phyloP scores from a whole-genome alignment of 1,284 basidiomycete genomes.

The Apiotrichum laibachii region DNA sequence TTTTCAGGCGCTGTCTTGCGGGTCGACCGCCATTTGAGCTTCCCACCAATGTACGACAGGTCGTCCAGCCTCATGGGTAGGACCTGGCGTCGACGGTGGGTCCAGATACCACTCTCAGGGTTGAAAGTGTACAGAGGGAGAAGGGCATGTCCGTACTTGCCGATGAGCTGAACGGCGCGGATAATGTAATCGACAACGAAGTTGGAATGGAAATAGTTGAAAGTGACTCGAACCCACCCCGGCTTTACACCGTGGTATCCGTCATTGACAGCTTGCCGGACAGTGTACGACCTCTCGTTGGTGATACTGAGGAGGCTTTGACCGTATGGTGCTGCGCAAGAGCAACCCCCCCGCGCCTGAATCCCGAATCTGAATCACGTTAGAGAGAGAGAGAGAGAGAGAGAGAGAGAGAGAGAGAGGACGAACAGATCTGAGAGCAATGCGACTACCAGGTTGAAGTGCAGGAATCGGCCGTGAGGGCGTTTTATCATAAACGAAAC shows the following conservation, averaged over 20 bases:
- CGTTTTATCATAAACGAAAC: constrained; percentile 6
- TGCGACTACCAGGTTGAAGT: constrained; percentile 18
- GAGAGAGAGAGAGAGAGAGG: no score
- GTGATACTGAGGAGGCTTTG: constrained; percentile 1
- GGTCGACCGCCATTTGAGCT: neutral
- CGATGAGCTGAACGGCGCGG: constrained; percentile 8
- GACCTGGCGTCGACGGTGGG: neutral
- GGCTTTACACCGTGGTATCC: constrained; percentile 6
- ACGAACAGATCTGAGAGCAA: constrained; percentile 18
- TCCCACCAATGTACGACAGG: neutral
- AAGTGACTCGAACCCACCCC: constrained; percentile 9
- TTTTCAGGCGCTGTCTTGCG: neutral
- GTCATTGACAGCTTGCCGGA: neutral
- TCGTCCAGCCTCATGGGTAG: neutral
- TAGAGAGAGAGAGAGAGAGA: no score
- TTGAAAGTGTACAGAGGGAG: constrained; percentile 12
- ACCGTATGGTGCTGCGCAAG: constrained; percentile 14
- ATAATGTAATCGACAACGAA: constrained; percentile 10
- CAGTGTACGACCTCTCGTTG: neutral
- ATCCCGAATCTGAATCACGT: no score
- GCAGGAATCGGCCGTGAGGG: neutral
- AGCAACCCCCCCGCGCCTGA: constrained; percentile 15
- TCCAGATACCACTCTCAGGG: constrained; percentile 7
- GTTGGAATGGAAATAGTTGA: constrained; percentile 12
- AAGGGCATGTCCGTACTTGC: constrained; percentile 3